Evolutionary conservation across 202 grass and related monocot genomes (phyloP).

Genomic region (Carex arenaria): DNA sequence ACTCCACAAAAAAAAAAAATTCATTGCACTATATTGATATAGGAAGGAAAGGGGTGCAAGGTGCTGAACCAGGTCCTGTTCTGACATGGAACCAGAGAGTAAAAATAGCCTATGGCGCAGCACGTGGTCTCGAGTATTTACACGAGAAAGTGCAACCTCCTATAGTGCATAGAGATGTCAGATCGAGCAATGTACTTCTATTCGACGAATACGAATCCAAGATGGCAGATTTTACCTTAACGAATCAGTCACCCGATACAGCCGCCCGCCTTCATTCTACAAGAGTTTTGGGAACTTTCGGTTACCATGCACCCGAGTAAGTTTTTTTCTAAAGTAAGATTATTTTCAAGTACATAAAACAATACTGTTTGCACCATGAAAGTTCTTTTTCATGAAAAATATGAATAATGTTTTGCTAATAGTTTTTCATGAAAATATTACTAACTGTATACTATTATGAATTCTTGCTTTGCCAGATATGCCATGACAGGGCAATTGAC

Average conservation of each 20-base stretch:
- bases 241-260: slow-evolving; percentile 68
- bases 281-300: slow-evolving; percentile 79
- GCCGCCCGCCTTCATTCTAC: slow-evolving; percentile 83
- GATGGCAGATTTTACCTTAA: slow-evolving; percentile 76
- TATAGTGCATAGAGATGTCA: slow-evolving; percentile 78
- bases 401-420: not conserved
- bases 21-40: not conserved
- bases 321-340: not conserved
- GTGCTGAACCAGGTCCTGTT: slow-evolving; percentile 63
- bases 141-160: slow-evolving; percentile 88
- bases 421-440: not conserved
- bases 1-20: not conserved
- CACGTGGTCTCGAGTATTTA: slow-evolving; percentile 79
- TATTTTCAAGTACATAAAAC: not conserved
- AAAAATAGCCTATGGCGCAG: slow-evolving; percentile 71
- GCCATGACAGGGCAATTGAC: slow-evolving; percentile 91
- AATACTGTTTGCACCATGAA: not conserved
- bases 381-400: too few species aligned
- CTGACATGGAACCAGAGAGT: slow-evolving; percentile 69
- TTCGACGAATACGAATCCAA: slow-evolving; percentile 69
- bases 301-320: slow-evolving; percentile 94
- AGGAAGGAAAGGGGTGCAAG: slow-evolving; percentile 87
- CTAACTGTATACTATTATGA: not conserved
- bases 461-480: slow-evolving; percentile 42
- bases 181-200: slow-evolving; percentile 82